Conservation (phyloP, 306 rosid species). For the Chamaecrista fasciculata region DNA sequence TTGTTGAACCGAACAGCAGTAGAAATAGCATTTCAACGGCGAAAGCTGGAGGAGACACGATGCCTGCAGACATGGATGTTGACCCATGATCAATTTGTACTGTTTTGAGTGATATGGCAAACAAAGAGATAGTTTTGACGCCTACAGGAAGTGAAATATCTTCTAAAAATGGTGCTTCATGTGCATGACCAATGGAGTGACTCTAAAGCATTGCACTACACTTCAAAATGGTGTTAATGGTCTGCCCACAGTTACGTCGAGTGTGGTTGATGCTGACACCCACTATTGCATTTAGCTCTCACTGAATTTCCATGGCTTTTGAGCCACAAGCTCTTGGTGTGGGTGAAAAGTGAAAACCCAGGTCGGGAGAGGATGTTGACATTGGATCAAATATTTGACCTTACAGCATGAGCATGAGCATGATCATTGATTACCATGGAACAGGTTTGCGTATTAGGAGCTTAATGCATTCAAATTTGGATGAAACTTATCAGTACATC, state of each 20-base stretch:
- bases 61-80: constrained; percentile 54
- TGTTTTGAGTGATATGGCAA: constrained; percentile 30
- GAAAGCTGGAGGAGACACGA: constrained; percentile 40
- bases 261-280: constrained; percentile 28
- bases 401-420: neutral
- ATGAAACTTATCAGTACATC: neutral
- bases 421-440: neutral
- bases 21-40: constrained; percentile 29
- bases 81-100: constrained; percentile 53
- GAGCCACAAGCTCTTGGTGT: constrained; percentile 23
- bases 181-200: constrained; percentile 33
- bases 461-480: neutral
- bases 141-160: constrained; percentile 32
- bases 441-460: constrained; percentile 9
- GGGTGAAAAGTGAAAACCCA: constrained; percentile 26
- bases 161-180: constrained; percentile 31
- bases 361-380: constrained; percentile 24
- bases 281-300: no score
- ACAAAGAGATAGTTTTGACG: constrained; percentile 22
- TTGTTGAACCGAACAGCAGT: constrained; percentile 15
- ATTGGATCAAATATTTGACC: constrained; percentile 21
- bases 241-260: constrained; percentile 12
- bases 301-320: constrained; percentile 28
- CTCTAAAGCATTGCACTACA: constrained; percentile 37
- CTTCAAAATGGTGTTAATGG: constrained; percentile 38